Base-by-base conservation (phyloP, 345 rosid genomes). In the Citrus inodora region DNA sequence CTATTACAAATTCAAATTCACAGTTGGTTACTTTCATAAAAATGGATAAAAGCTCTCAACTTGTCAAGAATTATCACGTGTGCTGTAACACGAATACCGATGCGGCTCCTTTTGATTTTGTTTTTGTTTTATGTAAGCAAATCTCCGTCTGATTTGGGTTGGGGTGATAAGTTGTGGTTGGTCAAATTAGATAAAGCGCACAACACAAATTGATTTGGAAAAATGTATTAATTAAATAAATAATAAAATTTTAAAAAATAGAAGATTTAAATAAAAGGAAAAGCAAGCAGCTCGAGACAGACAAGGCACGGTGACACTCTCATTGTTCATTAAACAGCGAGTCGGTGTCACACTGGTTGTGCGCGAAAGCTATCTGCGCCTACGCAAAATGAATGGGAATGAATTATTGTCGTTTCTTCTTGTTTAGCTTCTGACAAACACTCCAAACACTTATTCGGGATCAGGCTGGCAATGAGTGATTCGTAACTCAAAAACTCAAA, bases 391-490 rank as follows among this genome's bases (percentile, higher is more conserved):
- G 51, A 2, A 42, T 30, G 38, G 25, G 4, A 71, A 55, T 21
- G 75, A 11, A 53, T 38, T 35, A 9, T 73, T 35, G 66, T 58
- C 65, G 53, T n/a, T 3, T 7, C 33, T 73, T 37, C 11, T 8
- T 28, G 14, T 32, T 32, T 32, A 17, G 40, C 46, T 53, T 59
- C 65, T 13, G 60, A 42, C 42, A 69, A 42, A 3, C 1, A 16
- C 25, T 56, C 37, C 5, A 22, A 28, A 6, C 67, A 5, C 19
- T 19, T 14, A 7, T 60, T 62, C 38, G 28, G 17, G 51, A 13
- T 11, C 51, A 13, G 51, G 51, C 51, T 46, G 58, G 19, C 58
- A n/a, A 71, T 77, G 83, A 51, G 65, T 78, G 75, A 60, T 32
- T 67, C 33, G 2, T 77, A 35, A 56, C 65, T 3, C 63, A 16